phyloP scores from a whole-genome alignment of 2,329 filamentous ascomycete species.

The Ophiosphaerella korrae region DNA sequence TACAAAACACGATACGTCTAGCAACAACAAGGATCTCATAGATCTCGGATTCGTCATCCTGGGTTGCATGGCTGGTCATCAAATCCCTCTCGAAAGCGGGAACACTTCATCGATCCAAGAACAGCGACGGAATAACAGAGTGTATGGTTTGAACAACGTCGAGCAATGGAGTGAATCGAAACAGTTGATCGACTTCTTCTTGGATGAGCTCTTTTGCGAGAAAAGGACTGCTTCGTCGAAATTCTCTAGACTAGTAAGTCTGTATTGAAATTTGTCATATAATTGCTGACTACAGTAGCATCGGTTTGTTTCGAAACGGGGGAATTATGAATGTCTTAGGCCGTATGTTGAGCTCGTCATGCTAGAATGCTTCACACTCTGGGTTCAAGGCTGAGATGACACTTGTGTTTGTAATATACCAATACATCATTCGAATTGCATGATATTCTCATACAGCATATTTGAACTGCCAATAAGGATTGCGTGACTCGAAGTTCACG shows the following conservation, averaged over 20 bases:
- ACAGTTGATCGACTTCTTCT: not conserved
- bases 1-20: not conserved
- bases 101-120: not conserved
- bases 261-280: no score
- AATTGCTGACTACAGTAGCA: not conserved
- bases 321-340: no score
- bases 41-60: not conserved
- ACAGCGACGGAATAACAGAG: not conserved
- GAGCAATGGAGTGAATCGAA: not conserved
- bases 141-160: not conserved
- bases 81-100: no score
- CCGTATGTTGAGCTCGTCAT: no score
- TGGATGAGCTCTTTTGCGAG: not conserved
- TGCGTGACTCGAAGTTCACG: no score
- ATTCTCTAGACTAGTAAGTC: not conserved
- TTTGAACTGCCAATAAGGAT: no score
- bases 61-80: not conserved
- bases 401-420: no score
- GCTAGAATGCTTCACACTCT: no score
- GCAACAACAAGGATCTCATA: not conserved
- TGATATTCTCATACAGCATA: no score
- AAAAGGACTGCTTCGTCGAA: not conserved
- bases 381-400: no score
- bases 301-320: no score
- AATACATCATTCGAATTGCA: no score